These are phyloP conservation scores for Neltuma alba DNA, from an alignment of 306 rosid species.

Conservation along the genomic window DNA sequence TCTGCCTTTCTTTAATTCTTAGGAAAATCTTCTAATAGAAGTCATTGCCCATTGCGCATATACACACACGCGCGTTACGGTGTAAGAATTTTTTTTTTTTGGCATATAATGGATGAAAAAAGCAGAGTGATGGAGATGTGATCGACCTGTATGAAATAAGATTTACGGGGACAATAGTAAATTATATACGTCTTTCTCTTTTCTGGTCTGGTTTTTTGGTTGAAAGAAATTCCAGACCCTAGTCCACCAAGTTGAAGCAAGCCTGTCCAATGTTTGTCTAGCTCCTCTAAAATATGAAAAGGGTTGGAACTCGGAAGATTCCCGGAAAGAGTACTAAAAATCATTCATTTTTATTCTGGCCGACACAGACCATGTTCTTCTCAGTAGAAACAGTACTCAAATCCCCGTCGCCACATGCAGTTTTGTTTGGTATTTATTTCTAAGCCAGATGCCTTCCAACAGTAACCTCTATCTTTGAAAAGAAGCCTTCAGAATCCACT, in stretches of 20 bases:
- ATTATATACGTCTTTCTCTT: background rate
- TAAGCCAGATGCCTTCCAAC: too few species aligned
- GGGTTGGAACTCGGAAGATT: background rate
- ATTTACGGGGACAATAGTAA: too few species aligned
- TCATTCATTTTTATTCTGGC: constrained; percentile 43
- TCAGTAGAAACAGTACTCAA: constrained; percentile 47
- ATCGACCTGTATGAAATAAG: too few species aligned
- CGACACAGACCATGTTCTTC: constrained; percentile 52
- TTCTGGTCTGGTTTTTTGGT: background rate
- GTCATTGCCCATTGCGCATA: constrained; percentile 9
- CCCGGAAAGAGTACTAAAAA: background rate
- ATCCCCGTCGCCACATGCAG: constrained; percentile 33
- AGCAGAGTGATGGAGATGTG: too few species aligned
- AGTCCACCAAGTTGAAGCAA: background rate
- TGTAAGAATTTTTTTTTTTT: too few species aligned
- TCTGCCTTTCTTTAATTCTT: constrained; percentile 19
- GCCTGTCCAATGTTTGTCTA: background rate
- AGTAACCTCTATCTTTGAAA: background rate
- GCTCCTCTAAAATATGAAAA: background rate
- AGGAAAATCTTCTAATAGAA: constrained; percentile 13
- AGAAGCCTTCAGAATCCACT: background rate
- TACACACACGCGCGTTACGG: background rate
- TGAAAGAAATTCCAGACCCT: background rate
- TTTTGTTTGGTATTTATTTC: too few species aligned
- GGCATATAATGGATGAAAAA: too few species aligned